Percentiles rank a stretch among this genome's conserved stretches.
These are phyloP conservation scores for Scheffersomyces insectosa DNA, from an alignment of 1,139 yeast species.

Conservation along the genomic window DNA sequence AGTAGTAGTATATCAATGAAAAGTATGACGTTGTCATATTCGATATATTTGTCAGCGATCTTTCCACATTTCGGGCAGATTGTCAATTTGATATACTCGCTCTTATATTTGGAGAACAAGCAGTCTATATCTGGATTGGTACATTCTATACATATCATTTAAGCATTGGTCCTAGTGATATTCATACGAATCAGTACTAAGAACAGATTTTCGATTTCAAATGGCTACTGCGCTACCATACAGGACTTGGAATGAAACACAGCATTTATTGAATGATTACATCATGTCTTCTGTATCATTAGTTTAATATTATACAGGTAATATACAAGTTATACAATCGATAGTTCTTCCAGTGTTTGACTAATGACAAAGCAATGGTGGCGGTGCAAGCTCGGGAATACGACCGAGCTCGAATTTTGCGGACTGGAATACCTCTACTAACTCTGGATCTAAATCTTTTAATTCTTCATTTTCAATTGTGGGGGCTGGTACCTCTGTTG, in stretches of 20 bases:
- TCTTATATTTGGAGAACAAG: conserved; percentile 71
- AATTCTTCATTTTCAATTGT: conserved; percentile 19
- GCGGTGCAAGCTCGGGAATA: conserved; percentile 84
- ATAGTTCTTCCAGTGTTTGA: no score
- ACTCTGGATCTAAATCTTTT: conserved; percentile 41
- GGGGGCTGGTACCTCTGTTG: not conserved
- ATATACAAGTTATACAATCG: no score
- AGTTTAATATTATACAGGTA: no score
- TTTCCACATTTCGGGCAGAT: conserved; percentile 71
- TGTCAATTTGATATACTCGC: conserved; percentile 77
- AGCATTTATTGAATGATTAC: no score
- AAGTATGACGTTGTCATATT: conserved; percentile 79
- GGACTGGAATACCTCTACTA: conserved; percentile 53
- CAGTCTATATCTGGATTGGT: conserved; percentile 56
- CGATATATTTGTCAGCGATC: conserved; percentile 89
- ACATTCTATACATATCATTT: conserved; percentile 91
- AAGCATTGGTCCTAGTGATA: not conserved
- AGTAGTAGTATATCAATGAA: conserved; percentile 80
- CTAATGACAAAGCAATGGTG: conserved; percentile 32
- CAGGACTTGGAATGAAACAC: no score
- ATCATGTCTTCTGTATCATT: no score
- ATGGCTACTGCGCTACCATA: no score
- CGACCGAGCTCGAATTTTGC: conserved; percentile 57
- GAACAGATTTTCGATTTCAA: no score
- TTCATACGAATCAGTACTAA: no score